Percentiles rank a stretch among this genome's conserved stretches.
Evolutionary conservation across 2,329 filamentous ascomycete genomes (phyloP).

Genomic region (Mariannaea sp.): DNA sequence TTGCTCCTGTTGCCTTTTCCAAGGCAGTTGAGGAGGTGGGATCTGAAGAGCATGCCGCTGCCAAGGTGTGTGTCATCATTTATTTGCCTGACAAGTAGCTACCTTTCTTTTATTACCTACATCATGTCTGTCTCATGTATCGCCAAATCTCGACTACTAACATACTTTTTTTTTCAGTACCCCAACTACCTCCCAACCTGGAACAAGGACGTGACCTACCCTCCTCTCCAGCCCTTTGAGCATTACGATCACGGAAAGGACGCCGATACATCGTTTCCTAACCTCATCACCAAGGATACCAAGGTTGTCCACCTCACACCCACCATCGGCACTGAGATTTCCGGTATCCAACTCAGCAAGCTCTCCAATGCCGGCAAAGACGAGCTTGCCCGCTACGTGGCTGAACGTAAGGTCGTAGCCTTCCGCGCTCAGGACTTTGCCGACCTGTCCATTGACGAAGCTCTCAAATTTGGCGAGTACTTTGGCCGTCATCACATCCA

Average conservation of each 20-base stretch:
- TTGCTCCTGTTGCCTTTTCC: slow-evolving; percentile 26
- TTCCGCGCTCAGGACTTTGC: slow-evolving; percentile 78
- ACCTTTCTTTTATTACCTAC: no score
- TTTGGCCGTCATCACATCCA: slow-evolving; percentile 85
- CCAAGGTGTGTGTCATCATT: no score
- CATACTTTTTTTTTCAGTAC: slow-evolving; percentile 51
- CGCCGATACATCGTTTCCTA: slow-evolving; percentile 70
- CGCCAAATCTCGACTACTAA: not conserved
- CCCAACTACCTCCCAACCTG: slow-evolving; percentile 76
- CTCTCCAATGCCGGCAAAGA: slow-evolving; percentile 73
- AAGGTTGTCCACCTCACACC: slow-evolving; percentile 68
- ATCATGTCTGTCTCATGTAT: no score
- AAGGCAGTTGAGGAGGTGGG: slow-evolving; percentile 32
- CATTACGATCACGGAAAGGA: slow-evolving; percentile 78
- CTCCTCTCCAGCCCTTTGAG: slow-evolving; percentile 70
- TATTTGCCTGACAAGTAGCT: no score
- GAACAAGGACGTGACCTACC: slow-evolving; percentile 67
- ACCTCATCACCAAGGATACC: slow-evolving; percentile 66
- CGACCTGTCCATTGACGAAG: slow-evolving; percentile 70
- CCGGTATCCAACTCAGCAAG: slow-evolving; percentile 71
- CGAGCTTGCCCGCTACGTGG: slow-evolving; percentile 75
- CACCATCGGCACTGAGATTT: slow-evolving; percentile 73
- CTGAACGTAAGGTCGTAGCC: slow-evolving; percentile 77
- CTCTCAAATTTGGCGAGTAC: slow-evolving; percentile 71
- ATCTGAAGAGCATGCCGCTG: slow-evolving; percentile 26